Evolutionary conservation across 176 grass and related monocot genomes (phyloP).

Genomic region (Avena eriantha): DNA sequence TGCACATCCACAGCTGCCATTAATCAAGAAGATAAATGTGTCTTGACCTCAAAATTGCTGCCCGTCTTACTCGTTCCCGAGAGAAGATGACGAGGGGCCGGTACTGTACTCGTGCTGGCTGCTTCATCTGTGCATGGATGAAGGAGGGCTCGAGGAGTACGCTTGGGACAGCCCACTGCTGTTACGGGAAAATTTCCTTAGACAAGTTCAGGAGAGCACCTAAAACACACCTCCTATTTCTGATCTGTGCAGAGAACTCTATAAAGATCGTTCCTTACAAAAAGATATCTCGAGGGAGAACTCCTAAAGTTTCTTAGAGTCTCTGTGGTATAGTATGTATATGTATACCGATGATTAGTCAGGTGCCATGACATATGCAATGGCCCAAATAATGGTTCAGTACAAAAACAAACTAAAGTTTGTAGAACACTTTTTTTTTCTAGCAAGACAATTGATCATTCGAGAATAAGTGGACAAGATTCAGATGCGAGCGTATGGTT

Average conservation of each 20-base stretch:
- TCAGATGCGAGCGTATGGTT: no score
- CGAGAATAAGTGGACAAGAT: no score
- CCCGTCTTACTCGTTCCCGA: constrained; percentile 49
- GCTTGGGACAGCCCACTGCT: not conserved
- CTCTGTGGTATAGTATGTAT: no score
- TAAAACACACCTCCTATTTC: no score
- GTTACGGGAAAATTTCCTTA: not conserved
- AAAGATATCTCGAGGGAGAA: no score
- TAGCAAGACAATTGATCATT: no score
- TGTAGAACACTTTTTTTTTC: no score
- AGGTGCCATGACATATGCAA: not conserved
- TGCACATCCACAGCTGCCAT: constrained; percentile 21
- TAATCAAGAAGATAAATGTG: constrained; percentile 58
- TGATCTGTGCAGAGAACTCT: no score
- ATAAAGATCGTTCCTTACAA: no score
- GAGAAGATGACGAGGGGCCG: constrained; percentile 41
- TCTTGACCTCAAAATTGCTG: constrained; percentile 72
- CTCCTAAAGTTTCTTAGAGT: no score
- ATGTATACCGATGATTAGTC: not conserved
- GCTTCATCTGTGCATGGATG: not conserved
- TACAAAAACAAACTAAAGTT: not conserved
- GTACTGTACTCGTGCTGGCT: not conserved
- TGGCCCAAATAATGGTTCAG: not conserved
- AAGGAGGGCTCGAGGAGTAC: not conserved
- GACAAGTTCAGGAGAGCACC: no score